Evolutionary conservation across 805 yeast genomes (phyloP).

Genomic region (Suhomyces sp.): DNA sequence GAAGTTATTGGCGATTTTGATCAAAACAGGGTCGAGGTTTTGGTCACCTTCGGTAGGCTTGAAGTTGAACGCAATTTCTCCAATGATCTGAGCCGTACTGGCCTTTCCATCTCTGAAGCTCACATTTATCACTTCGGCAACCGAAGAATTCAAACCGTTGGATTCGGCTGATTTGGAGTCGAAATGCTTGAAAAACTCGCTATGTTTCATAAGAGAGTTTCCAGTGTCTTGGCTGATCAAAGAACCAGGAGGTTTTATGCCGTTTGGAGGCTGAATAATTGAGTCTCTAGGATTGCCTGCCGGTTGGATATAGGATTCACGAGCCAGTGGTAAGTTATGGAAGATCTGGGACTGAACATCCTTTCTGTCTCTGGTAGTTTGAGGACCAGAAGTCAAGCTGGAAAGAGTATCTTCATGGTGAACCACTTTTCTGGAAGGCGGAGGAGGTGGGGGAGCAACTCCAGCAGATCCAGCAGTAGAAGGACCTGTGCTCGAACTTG

Average conservation of each 20-base stretch:
- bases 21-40: constrained; percentile 26
- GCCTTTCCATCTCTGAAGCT: constrained; percentile 65
- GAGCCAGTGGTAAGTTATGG: constrained; percentile 41
- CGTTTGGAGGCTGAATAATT: constrained; percentile 11
- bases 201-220: constrained; percentile 46
- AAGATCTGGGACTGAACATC: constrained; percentile 47
- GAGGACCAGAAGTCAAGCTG: neutral
- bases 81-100: constrained; percentile 60
- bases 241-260: constrained; percentile 10
- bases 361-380: constrained; percentile 29
- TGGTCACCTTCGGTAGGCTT: constrained; percentile 24
- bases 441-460: constrained; percentile 38
- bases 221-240: constrained; percentile 41
- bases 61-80: constrained; percentile 84
- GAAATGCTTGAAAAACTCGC: constrained; percentile 40
- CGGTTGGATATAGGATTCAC: constrained; percentile 25
- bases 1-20: constrained; percentile 45
- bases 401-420: constrained; percentile 17
- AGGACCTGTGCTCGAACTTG: neutral
- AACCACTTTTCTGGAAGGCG: constrained; percentile 52
- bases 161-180: constrained; percentile 11
- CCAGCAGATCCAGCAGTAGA: neutral
- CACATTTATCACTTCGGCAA: constrained; percentile 84
- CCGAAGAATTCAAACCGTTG: constrained; percentile 70
- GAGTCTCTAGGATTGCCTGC: constrained; percentile 32